Evolutionary conservation across 2,329 filamentous ascomycete species (phyloP).

Genomic region (Dactylellina parvicollis): DNA sequence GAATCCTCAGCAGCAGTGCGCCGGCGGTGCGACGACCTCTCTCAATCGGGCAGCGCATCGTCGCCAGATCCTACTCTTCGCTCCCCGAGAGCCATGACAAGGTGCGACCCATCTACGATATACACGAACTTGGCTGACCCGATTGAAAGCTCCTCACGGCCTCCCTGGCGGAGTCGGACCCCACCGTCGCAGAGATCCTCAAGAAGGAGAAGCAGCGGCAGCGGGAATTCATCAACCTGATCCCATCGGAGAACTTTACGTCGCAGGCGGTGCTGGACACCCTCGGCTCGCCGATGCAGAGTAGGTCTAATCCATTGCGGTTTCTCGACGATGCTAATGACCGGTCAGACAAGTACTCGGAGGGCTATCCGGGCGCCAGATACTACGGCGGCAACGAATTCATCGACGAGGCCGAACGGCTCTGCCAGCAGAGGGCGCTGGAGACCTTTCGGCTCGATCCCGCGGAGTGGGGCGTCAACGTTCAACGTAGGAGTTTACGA

Average conservation of each 20-base stretch:
- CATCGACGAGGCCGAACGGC: constrained; percentile 87
- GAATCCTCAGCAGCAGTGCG: constrained; percentile 19
- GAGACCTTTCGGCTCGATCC: constrained; percentile 84
- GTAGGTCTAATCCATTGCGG: constrained; percentile 65
- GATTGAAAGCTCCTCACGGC: constrained; percentile 77
- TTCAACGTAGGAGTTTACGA: constrained; percentile 76
- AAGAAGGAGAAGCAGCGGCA: constrained; percentile 96
- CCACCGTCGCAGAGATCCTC: constrained; percentile 85
- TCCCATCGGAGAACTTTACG: constrained; percentile 95
- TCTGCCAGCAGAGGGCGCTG: constrained; percentile 90
- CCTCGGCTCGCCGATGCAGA: constrained; percentile 93
- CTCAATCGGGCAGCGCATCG: constrained; percentile 26
- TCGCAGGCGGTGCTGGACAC: constrained; percentile 92
- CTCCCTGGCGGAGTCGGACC: constrained; percentile 83
- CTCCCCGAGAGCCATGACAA: constrained; percentile 47
- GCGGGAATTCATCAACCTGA: constrained; percentile 98
- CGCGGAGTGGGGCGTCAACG: constrained; percentile 95
- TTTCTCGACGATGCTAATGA: constrained; percentile 57
- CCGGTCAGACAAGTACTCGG: constrained; percentile 79
- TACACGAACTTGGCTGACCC: constrained; percentile 1
- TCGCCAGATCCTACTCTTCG: constrained; percentile 38
- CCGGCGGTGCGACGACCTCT: constrained; percentile 14
- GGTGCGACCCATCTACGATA: too few relatives aligned
- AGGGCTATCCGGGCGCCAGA: constrained; percentile 93
- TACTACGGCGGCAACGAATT: constrained; percentile 98